Evolutionary conservation across 2,329 filamentous ascomycete species (phyloP), one percentile per base, ranked within the genome.

Genomic region (Ophiostoma sp.): DNA sequence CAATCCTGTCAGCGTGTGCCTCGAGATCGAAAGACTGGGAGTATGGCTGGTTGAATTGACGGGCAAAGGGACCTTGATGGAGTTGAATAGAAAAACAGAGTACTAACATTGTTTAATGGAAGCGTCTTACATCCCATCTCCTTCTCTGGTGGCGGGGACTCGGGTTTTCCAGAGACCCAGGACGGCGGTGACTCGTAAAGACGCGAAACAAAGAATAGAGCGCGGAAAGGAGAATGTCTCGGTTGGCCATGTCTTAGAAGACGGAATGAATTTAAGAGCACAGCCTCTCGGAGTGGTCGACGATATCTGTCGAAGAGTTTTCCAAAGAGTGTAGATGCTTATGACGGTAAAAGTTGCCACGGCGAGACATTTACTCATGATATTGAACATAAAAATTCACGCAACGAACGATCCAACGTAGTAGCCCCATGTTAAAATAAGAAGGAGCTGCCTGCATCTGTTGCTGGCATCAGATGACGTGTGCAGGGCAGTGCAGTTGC

Each of bases 401-500:
- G 19, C 8, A 63, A n/a, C 22, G 5, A 45, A 45, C 19, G 7
- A 22, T 22, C 2, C 50, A 52, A 9, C 50, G 25, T 8, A 9
- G 50, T 22, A 6, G 4, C 39, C 19, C 31, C 19, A 5, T 3
- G 9, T 19, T 28, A 11, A 25, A 25, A 64, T 42, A 11, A 42
- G 19, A 64, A 11, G n/a, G 36, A n/a, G 19, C n/a, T 2, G 8
- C 11, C n/a, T 64, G n/a, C 33, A 64, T 64, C n/a, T 42, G 19
- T 5, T 39, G 8, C 31, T 42, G 59, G 19, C n/a, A 63, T 66
- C 12, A 45, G 63, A 66, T 66, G 63, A 31, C 36, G 39, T 66
- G 63, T 66, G 63, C 22, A 66, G n/a, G 59, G n/a, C 33, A n/a
- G 63, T 39, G n/a, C 61, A 45, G 36, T 55, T 48, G 22, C 50